Evolutionary conservation across 1,139 yeast genomes (phyloP), one percentile per base, ranked within the genome.

Genomic region (Suhomyces chickasaworum): DNA sequence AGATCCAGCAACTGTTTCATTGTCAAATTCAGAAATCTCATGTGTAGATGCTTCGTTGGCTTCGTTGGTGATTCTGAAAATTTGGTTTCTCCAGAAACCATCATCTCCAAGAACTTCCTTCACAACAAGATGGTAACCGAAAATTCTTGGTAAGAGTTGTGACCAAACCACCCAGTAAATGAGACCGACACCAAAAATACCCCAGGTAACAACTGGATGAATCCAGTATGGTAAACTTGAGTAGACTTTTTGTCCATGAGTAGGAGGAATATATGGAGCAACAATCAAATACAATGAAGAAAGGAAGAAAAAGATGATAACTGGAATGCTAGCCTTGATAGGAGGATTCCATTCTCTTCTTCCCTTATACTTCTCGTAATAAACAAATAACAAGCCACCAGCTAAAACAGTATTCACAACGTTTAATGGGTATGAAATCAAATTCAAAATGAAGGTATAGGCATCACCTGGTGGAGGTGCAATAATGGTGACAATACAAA

Each of bases 131-230:
- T 67, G 68, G 68, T 87, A 87, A 13, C 81, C 78, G 33, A 85
- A 81, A 35, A 78, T 45, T 49, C 63, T 61, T 32, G 96, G 95
- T 52, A 85, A 63, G 1, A 85, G 46, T 51, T 69, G 69, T 39
- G 82, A 77, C 88, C 91, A 85, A 15, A 84, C 64, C 7, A 82
- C 51, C 89, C 91, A 89, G 68, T 87, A 88, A 1, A 77, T 55
- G 21, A 77, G 82, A 52, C 96, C 96, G 48, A 83, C 64, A 7
- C 74, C 87, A 56, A 89, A 85, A 38, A 89, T 75, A 52, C 85
- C 93, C 84, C 90, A 80, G 9, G 95, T 85, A 18, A 86, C 89
- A 42, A 87, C 95, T 59, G 91, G 84, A 64, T 87, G 95, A 47
- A 85, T 77, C 77, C 82, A 89, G 70, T 87, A 89, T 34, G 95